Evolutionary conservation across 345 rosid genomes (phyloP).

Genomic region (Moringa oleifera): DNA sequence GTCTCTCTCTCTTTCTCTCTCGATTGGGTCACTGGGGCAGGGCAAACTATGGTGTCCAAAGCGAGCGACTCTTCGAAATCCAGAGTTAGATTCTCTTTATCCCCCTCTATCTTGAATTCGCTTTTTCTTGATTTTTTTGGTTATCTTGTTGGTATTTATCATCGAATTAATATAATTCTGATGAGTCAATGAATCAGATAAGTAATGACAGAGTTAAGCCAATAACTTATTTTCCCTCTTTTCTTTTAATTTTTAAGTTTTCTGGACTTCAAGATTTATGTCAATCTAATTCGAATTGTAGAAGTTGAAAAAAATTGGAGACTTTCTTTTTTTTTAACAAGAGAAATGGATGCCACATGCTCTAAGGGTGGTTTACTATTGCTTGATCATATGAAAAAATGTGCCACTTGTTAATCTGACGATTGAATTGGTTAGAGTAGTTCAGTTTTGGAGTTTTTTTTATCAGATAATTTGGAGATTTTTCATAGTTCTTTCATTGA

Average conservation of each 20-base stretch:
- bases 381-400: constrained; percentile 4
- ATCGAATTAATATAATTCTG: background rate
- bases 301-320: background rate
- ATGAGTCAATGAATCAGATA: constrained; percentile 7
- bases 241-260: background rate
- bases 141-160: background rate
- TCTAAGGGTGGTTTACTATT: background rate
- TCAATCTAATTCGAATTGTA: no score
- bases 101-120: background rate
- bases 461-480: background rate
- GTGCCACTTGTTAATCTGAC: background rate
- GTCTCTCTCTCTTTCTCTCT: background rate
- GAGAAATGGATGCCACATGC: background rate
- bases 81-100: constrained; percentile 32
- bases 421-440: background rate
- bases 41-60: constrained; percentile 15
- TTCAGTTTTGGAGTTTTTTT: background rate
- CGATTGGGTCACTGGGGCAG: constrained; percentile 6
- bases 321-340: background rate
- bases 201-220: background rate
- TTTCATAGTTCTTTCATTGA: constrained; percentile 1
- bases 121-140: background rate
- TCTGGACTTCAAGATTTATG: no score
- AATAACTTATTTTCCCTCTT: background rate
- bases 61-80: constrained; percentile 18